Conservation (phyloP, 352 stramenopile genomes). For the Thalassiosira mediterranea region DNA sequence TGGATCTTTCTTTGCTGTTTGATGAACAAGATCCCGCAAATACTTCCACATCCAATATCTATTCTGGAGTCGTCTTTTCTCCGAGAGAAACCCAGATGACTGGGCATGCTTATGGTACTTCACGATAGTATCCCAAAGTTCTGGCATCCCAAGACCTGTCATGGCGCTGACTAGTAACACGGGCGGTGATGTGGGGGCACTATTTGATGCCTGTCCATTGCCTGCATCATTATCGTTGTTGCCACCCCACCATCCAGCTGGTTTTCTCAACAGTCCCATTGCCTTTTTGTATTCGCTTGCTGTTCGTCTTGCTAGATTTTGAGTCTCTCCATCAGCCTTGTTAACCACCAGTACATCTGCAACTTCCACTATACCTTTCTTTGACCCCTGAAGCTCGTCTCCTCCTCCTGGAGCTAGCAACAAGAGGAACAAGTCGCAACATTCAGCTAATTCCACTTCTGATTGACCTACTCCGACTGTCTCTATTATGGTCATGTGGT, state of each 20-base stretch:
- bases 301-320: constrained; percentile 60
- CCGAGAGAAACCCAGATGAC: constrained; percentile 47
- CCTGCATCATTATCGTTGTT: constrained; percentile 5
- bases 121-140: constrained; percentile 66
- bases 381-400: constrained; percentile 96
- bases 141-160: constrained; percentile 54
- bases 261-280: constrained; percentile 51
- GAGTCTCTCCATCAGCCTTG: constrained; percentile 92
- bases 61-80: constrained; percentile 57
- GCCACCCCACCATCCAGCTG: constrained; percentile 45
- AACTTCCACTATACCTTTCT: constrained; percentile 99
- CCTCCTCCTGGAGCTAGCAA: constrained; percentile 93
- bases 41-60: constrained; percentile 83
- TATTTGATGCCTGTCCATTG: too few species aligned
- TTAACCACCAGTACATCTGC: constrained; percentile 97
- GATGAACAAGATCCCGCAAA: constrained; percentile 59
- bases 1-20: constrained; percentile 49
- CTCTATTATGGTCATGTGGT: constrained; percentile 96
- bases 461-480: constrained; percentile 97
- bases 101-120: constrained; percentile 50
- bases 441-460: constrained; percentile 96
- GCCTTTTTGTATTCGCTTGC: constrained; percentile 72
- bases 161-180: constrained; percentile 71
- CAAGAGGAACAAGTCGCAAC: constrained; percentile 95
- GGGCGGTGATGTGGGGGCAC: constrained; percentile 37